Evolutionary conservation across 148 eudicot species (phyloP), one percentile per base, ranked within the genome.

Genomic region (Salicornia ramosissima): DNA sequence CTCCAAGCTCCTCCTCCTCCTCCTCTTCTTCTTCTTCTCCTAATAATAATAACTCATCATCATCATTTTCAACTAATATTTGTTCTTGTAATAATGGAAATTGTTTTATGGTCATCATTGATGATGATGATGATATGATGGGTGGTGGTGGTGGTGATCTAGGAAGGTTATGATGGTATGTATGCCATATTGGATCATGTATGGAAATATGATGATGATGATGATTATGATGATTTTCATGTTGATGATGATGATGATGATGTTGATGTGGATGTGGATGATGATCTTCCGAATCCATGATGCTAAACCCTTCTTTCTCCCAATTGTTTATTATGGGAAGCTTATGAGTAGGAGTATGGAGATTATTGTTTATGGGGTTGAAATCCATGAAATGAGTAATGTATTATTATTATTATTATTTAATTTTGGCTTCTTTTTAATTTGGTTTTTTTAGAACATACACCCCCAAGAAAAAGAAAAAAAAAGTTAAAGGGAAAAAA

Each of bases 1-100:
- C 83, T 58, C 97, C 97, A 5, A 92, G 75, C 63, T 89, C 96
- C 46, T 91, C 96, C 21, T 87, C 86, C 1, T 64, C 71, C 2
- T 81, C 90, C 1, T 78, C 83, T 0, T 82, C 85, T 0, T 79
- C 84, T 18, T 71, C 73, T 11, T 70, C 84, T 16, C 71, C n/a
- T n/a, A n/a, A n/a, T n/a, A n/a, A n/a, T n/a, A n/a, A n/a, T n/a
- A n/a, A n/a, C n/a, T n/a, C n/a, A n/a, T n/a, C n/a, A n/a, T n/a
- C 69, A 10, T 49, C 74, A 2, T 60, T 57, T 13, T 66, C 29
- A 5, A 50, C 52, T 11, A 60, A n/a, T 24, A 15, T 63, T 43
- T 58, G 78, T 6, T 56, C 60, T 25, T 57, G 70, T 78, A 75
- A 22, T 78, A 75, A 22, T 31, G 56, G 5, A 54, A 47, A 14